Evolutionary conservation across 148 eudicot species (phyloP).

Genomic region (Mesembryanthemum crystallinum): DNA sequence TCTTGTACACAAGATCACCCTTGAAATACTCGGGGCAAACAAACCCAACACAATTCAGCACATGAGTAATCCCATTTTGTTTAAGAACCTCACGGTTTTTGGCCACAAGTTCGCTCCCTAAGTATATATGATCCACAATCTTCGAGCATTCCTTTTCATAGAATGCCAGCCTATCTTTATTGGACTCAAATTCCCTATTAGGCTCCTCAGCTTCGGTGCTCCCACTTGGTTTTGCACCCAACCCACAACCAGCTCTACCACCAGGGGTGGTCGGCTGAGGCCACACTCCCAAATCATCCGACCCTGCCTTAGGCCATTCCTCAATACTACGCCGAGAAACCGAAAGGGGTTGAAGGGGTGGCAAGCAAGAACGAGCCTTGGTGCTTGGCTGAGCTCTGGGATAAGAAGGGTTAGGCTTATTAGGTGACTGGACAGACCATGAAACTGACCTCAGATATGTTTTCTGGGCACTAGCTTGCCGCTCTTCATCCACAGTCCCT

Average conservation of each 20-base stretch:
- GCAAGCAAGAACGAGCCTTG: conserved; percentile 67
- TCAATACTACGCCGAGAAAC: conserved; percentile 54
- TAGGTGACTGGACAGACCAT: conserved; percentile 67
- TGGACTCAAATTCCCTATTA: conserved; percentile 51
- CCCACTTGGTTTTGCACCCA: conserved; percentile 27
- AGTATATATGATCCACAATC: conserved; percentile 73
- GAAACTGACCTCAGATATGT: conserved; percentile 63
- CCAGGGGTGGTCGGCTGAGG: conserved; percentile 77
- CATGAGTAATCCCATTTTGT: conserved; percentile 78
- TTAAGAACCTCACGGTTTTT: conserved; percentile 63
- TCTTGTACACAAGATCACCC: conserved; percentile 74
- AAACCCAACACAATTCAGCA: conserved; percentile 93
- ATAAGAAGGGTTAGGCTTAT: conserved; percentile 38
- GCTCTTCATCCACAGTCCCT: conserved; percentile 42
- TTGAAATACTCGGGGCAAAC: conserved; percentile 92
- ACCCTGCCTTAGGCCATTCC: conserved; percentile 95
- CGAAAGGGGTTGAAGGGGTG: conserved; percentile 76
- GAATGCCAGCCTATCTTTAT: conserved; percentile 76
- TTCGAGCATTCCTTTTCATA: conserved; percentile 86
- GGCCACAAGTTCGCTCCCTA: conserved; percentile 88
- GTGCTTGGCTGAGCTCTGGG: conserved; percentile 45
- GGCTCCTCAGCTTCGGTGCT: conserved; percentile 23
- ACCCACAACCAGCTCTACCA: conserved; percentile 39
- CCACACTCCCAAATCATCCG: conserved; percentile 95
- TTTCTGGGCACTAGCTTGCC: conserved; percentile 37